These are phyloP conservation scores for Camellia sinensis DNA, from an alignment of 148 eudicot genomes.

Conservation along the genomic window DNA sequence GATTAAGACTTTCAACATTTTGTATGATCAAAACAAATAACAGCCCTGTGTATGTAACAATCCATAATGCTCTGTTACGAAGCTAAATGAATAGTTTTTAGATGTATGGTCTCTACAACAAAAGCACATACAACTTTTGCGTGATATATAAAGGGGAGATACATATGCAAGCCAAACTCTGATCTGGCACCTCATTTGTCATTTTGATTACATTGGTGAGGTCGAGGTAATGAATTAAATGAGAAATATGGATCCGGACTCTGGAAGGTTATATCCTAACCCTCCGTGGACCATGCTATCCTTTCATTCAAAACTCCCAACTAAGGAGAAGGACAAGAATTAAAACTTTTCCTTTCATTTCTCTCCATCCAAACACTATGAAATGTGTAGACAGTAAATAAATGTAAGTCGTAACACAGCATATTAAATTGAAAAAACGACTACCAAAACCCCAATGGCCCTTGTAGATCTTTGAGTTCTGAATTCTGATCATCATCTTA, in stretches of 20 bases:
- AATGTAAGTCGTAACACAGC: not conserved
- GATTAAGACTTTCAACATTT: not conserved
- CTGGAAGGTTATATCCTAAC: not conserved
- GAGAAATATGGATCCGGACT: not conserved
- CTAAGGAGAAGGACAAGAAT: too few species aligned
- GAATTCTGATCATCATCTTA: not conserved
- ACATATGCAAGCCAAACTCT: not conserved
- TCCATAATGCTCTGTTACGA: not conserved
- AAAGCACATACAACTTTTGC: not conserved
- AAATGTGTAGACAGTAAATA: not conserved
- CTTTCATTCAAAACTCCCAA: too few species aligned
- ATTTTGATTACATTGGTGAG: not conserved
- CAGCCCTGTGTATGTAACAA: not conserved
- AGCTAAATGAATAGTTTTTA: not conserved
- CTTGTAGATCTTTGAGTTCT: not conserved
- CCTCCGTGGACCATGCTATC: not conserved
- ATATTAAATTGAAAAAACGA: not conserved
- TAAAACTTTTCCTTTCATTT: too few species aligned
- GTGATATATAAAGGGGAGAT: not conserved
- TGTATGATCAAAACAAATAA: not conserved
- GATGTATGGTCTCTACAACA: not conserved
- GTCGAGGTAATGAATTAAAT: too few species aligned
- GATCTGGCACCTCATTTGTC: not conserved
- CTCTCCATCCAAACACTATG: not conserved
- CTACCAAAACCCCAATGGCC: not conserved